These are phyloP conservation scores for Ogataea wickerhamii DNA, from an alignment of 805 yeast genomes.

Conservation along the genomic window DNA sequence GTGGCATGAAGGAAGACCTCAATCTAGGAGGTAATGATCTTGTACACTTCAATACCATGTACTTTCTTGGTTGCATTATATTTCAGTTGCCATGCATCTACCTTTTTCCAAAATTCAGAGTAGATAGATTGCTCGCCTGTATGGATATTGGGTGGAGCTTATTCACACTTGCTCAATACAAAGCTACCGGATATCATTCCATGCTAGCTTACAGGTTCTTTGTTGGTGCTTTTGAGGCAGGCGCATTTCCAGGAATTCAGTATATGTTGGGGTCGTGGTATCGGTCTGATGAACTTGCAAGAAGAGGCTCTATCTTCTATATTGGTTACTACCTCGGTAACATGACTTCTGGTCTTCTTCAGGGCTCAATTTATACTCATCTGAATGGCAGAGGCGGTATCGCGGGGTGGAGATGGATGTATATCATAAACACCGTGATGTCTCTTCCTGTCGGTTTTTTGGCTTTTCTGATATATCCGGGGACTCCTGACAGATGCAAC, in stretches of 20 bases:
- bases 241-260: conserved; percentile 35
- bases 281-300: conserved; percentile 34
- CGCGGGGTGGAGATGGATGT: conserved; percentile 2
- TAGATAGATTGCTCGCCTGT: background rate
- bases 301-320: conserved; percentile 33
- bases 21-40: conserved; percentile 6
- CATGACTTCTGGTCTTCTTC: conserved; percentile 1
- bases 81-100: conserved; percentile 49
- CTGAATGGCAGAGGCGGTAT: background rate
- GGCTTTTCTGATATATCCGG: background rate
- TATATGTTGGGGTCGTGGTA: conserved; percentile 34
- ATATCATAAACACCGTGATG: background rate
- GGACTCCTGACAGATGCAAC: background rate
- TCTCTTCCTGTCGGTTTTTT: background rate
- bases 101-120: background rate
- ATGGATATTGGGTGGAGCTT: background rate
- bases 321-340: conserved; percentile 17
- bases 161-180: background rate
- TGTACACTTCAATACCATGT: conserved; percentile 2
- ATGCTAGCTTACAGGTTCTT: conserved; percentile 30
- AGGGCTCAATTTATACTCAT: background rate
- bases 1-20: conserved; percentile 55
- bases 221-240: conserved; percentile 34
- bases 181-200: background rate
- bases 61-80: conserved; percentile 41